Evolutionary conservation across 2,329 filamentous ascomycete genomes (phyloP), one percentile per base, ranked within the genome.

Genomic region (Graphilbum ipis-grandicollis): DNA sequence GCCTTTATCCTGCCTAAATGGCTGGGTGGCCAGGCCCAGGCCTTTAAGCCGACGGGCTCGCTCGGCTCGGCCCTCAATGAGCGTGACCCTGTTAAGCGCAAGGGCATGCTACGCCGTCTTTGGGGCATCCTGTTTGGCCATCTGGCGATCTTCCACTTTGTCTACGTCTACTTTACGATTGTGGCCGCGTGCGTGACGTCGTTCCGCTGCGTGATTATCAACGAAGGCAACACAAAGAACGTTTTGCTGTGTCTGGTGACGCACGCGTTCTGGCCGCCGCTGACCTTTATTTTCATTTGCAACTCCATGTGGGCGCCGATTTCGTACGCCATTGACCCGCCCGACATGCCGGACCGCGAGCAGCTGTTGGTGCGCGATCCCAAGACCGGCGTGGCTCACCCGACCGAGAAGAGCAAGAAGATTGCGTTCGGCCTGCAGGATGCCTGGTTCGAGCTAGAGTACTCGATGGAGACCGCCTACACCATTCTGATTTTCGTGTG

Each of bases 181-280:
- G 71, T 69, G 44, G 62, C 70, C 38, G 56, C 63, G 6, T 62
- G 56, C 5, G 62, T 68, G 33, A 58, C 57, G 7, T 47, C 67
- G 35, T 67, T 42, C 40, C 37, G 41, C 19, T 39, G 61, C 48
- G 14, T 28, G 9, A 60, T 66, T 45, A 48, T 54, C 31, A 45
- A 55, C 13, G 50, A 60, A 15, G 44, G 54, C 17, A 66, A 60
- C 54, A 69, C 69, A 57, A 68, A 66, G 54, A 65, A 65, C 8
- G 52, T 62, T n/a, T 54, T 71, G 15, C 48, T 66, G 36, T 63
- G 62, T 44, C 54, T 76, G 9, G 48, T 76, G 19, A 73, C 70
- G 0, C 69, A 75, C 49, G 68, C 67, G 9, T 68, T 67, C 53
- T 76, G 71, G 71, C 70, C 70, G 9, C 71, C 71, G 1, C 47